Evolutionary conservation across 345 rosid species (phyloP).

Genomic region (Citrus medica): DNA sequence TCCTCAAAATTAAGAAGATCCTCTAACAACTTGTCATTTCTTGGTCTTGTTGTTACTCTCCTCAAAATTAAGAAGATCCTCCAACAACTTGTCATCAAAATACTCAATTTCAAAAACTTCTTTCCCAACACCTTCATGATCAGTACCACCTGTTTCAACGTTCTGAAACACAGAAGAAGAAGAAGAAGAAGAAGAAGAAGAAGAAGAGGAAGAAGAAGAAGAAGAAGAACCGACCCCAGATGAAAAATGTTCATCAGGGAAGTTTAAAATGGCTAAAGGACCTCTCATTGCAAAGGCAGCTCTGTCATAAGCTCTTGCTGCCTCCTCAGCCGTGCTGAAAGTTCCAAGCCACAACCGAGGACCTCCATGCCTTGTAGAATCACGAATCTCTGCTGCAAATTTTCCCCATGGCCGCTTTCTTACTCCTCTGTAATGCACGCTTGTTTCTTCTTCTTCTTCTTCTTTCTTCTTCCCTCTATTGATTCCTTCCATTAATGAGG

Average conservation of each 20-base stretch:
- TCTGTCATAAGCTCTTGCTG: slow-evolving; percentile 79
- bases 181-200: not conserved
- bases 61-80: slow-evolving; percentile 52
- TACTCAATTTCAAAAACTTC: slow-evolving; percentile 52
- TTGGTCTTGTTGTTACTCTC: not conserved
- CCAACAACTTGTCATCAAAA: slow-evolving; percentile 49
- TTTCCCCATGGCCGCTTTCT: slow-evolving; percentile 84
- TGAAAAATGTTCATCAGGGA: slow-evolving; percentile 56
- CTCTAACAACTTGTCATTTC: slow-evolving; percentile 42
- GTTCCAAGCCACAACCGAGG: slow-evolving; percentile 88
- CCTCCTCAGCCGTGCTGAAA: slow-evolving; percentile 68
- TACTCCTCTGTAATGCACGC: slow-evolving; percentile 53
- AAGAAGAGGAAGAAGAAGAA: not conserved
- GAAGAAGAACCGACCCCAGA: slow-evolving; percentile 3
- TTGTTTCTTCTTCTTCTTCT: slow-evolving; percentile 6
- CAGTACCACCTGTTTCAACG: slow-evolving; percentile 4
- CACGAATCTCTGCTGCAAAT: slow-evolving; percentile 87
- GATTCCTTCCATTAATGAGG: slow-evolving; percentile 17
- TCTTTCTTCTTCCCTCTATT: slow-evolving; percentile 25
- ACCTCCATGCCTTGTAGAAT: slow-evolving; percentile 59
- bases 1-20: slow-evolving; percentile 49
- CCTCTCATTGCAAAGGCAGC: slow-evolving; percentile 77
- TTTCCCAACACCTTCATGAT: slow-evolving; percentile 11
- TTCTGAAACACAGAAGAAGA: not conserved
- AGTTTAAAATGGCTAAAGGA: slow-evolving; percentile 63